These are phyloP conservation scores for Chrysopogon serrulatus DNA, from an alignment of 176 grass and related monocot genomes.

Conservation along the genomic window DNA sequence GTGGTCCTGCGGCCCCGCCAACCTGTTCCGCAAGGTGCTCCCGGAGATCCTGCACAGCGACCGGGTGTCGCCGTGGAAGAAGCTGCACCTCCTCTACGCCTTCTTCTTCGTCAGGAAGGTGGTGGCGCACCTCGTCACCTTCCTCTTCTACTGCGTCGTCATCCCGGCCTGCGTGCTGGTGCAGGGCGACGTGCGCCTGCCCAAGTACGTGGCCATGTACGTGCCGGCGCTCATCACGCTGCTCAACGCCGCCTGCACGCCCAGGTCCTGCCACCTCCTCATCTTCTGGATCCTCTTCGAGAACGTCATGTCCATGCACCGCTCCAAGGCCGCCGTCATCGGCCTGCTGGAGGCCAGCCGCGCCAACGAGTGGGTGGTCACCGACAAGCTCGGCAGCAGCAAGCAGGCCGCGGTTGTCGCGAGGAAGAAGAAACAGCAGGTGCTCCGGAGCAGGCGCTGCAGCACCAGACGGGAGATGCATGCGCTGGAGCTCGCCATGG, in stretches of 20 bases:
- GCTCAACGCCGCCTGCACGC: constrained; percentile 76
- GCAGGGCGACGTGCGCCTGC: constrained; percentile 54
- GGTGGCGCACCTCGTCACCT: constrained; percentile 81
- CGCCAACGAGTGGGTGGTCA: constrained; percentile 91
- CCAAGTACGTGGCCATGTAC: constrained; percentile 75
- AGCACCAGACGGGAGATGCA: constrained; percentile 39
- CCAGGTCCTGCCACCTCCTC: constrained; percentile 68
- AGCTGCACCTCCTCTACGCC: constrained; percentile 72
- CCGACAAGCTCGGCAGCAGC: constrained; percentile 59
- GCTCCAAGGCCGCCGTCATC: constrained; percentile 74
- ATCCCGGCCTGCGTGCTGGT: constrained; percentile 70
- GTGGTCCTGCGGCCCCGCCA: constrained; percentile 78
- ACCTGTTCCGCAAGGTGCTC: constrained; percentile 75
- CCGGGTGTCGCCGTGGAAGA: constrained; percentile 72
- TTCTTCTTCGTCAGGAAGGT: constrained; percentile 95
- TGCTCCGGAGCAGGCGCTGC: neutral
- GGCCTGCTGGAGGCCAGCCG: constrained; percentile 75
- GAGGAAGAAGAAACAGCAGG: constrained; percentile 15
- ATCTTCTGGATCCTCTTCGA: constrained; percentile 95
- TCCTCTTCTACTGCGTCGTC: constrained; percentile 82
- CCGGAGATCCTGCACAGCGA: constrained; percentile 52
- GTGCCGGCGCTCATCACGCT: constrained; percentile 68
- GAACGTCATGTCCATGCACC: constrained; percentile 95
- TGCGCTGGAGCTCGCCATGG: constrained; percentile 63
- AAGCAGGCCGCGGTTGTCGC: neutral